These are phyloP conservation scores for Eucalyptus grandis DNA, from an alignment of 345 rosid genomes.

Conservation along the genomic window DNA sequence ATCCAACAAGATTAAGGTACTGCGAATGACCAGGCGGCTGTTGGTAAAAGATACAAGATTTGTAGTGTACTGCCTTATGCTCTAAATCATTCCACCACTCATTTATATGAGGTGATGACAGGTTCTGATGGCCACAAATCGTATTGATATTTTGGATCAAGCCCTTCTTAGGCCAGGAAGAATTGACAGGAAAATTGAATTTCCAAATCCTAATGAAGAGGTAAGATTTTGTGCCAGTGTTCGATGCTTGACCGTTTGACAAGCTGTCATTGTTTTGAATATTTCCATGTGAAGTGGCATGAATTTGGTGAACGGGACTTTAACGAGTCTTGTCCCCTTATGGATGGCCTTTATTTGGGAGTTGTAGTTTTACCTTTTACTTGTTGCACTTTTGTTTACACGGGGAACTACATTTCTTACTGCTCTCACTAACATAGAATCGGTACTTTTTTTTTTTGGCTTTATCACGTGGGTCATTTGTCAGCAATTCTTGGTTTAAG, in stretches of 20 bases:
- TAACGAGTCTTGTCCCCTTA: not conserved
- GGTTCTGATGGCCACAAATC: constrained; percentile 99
- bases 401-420: not conserved
- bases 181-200: constrained; percentile 95
- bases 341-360: not conserved
- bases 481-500: not conserved
- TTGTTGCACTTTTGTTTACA: not conserved
- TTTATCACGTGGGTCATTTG: not conserved
- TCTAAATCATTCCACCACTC: not conserved
- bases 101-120: not conserved
- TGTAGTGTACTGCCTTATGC: not conserved
- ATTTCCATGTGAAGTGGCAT: not conserved
- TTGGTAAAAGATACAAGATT: not conserved
- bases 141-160: constrained; percentile 96
- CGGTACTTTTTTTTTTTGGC: not conserved
- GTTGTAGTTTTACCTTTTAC: not conserved
- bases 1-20: constrained; percentile 97
- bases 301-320: not conserved
- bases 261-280: not conserved
- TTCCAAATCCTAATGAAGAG: constrained; percentile 97
- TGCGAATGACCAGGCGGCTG: not conserved
- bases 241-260: not conserved
- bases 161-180: constrained; percentile 98
- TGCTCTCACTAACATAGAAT: not conserved
- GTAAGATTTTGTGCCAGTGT: constrained; percentile 7